phyloP scores from a whole-genome alignment of 2,329 filamentous ascomycete genomes.

The Daldinia sp. region DNA sequence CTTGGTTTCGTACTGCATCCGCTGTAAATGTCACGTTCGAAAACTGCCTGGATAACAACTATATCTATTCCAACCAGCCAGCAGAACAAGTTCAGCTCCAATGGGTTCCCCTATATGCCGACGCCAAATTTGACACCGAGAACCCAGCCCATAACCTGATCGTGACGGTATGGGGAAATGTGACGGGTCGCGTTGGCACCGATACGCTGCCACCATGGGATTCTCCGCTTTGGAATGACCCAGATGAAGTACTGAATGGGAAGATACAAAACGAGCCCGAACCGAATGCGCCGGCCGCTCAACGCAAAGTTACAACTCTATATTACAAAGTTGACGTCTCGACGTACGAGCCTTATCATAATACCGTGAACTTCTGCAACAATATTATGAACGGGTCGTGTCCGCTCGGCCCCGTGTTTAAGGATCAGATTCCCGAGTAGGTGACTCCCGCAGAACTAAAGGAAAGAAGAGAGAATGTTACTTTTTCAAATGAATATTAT shows the following conservation, averaged over 20 bases:
- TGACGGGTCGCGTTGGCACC: conserved; percentile 76
- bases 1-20: conserved; percentile 58
- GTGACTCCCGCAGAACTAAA: conserved; percentile 41
- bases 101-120: conserved; percentile 80
- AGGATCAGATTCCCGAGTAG: conserved; percentile 56
- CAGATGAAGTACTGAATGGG: conserved; percentile 70
- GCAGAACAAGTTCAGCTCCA: conserved; percentile 73
- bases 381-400: conserved; percentile 72
- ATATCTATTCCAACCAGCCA: conserved; percentile 60
- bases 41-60: conserved; percentile 80
- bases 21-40: conserved; percentile 81
- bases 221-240: conserved; percentile 72
- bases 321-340: conserved; percentile 78
- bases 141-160: conserved; percentile 73
- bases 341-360: conserved; percentile 77
- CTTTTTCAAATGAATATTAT: conserved; percentile 5
- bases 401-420: conserved; percentile 81
- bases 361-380: conserved; percentile 74
- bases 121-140: conserved; percentile 77
- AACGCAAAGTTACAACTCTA: conserved; percentile 78
- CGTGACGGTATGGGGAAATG: conserved; percentile 90
- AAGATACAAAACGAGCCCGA: conserved; percentile 79
- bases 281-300: conserved; percentile 50
- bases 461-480: not conserved
- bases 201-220: conserved; percentile 70